Evolutionary conservation across 2,329 filamentous ascomycete species (phyloP), one percentile per base, ranked within the genome.

Genomic region (Cryphonectria radicalis): DNA sequence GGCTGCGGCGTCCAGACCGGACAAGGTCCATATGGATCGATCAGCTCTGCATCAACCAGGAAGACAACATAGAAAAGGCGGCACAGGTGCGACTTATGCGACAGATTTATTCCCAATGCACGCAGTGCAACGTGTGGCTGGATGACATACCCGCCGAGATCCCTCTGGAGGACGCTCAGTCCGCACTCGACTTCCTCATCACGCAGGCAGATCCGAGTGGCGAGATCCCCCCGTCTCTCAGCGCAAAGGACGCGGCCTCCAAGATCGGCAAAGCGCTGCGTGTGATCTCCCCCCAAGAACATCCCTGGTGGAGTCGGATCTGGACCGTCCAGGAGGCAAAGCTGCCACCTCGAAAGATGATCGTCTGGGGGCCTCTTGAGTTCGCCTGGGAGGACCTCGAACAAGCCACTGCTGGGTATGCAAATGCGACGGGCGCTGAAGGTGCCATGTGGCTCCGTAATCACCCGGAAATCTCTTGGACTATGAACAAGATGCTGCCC

Each of bases 21-120:
- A 37, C 55, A 25, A 55, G 66, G 1, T 19, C 25, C 13, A 28
- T 71, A 7, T 73, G 72, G 72, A 63, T 66, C 25, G 72, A 73
- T 43, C 63, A 63, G 4, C n/a, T 66, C 32, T 72, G 70, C 35
- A 72, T 72, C n/a, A 66, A 72, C 63, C 70, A 72, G 43, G 35
- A 57, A 8, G 69, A 73, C 60, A 28, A 22, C 1, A 10, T 43
- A 10, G 69, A 73, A 32, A 68, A 67, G 53, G 22, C 28, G 11
- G 55, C 32, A 50, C 72, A 71, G 64, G 72, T 71, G 17, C 28
- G 3, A 11, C 17, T 67, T 5, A 71, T 73, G 72, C 35, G 67
- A 3, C 43, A 46, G 17, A 53, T 71, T 1, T 73, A 67, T 46
- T 63, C 62, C 19, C 32, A 13, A 8, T 65, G 63, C 1, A 25